Conservation (phyloP, 495 filamentous ascomycete species). For the Barbatosphaeria neglecta region DNA sequence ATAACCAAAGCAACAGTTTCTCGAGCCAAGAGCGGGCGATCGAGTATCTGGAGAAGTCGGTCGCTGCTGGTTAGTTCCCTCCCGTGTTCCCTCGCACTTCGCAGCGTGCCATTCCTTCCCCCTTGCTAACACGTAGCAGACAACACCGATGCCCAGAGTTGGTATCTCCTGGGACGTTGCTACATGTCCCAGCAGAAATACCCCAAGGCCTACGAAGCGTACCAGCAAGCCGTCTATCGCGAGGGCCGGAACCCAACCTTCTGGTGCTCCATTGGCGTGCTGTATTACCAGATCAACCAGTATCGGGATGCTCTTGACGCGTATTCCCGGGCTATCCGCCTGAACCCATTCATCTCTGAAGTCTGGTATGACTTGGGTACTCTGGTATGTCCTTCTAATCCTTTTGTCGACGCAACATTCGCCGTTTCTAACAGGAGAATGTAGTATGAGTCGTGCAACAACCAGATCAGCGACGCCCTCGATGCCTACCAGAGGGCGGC, state of each 20-base stretch:
- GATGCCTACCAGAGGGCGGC: slow-evolving; percentile 93
- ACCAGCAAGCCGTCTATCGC: slow-evolving; percentile 97
- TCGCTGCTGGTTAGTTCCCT: slow-evolving; percentile 64
- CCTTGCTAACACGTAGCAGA: slow-evolving; percentile 45
- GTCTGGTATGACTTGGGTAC: slow-evolving; percentile 99
- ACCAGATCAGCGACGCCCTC: slow-evolving; percentile 91
- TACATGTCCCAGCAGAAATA: slow-evolving; percentile 99
- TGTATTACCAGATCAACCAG: slow-evolving; percentile 99
- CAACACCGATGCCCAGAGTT: slow-evolving; percentile 90
- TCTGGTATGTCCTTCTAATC: slow-evolving; percentile 53
- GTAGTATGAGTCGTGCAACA: slow-evolving; percentile 97
- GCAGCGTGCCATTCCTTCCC: slow-evolving; percentile 3
- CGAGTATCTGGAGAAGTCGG: slow-evolving; percentile 94
- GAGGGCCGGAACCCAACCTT: slow-evolving; percentile 98
- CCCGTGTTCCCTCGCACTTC: not conserved
- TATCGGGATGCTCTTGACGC: slow-evolving; percentile 97
- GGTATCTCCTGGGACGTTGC: slow-evolving; percentile 94
- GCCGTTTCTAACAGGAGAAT: slow-evolving; percentile 9
- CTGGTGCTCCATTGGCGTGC: slow-evolving; percentile 98
- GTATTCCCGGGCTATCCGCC: slow-evolving; percentile 91
- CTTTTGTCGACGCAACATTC: slow-evolving; percentile 1
- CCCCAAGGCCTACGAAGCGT: slow-evolving; percentile 97
- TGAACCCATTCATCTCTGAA: slow-evolving; percentile 98
- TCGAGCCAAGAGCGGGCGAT: slow-evolving; percentile 90
- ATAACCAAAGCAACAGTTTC: slow-evolving; percentile 85